phyloP scores from a whole-genome alignment of 2,329 filamentous ascomycete genomes.

The Myriosclerotinia duriaeana region DNA sequence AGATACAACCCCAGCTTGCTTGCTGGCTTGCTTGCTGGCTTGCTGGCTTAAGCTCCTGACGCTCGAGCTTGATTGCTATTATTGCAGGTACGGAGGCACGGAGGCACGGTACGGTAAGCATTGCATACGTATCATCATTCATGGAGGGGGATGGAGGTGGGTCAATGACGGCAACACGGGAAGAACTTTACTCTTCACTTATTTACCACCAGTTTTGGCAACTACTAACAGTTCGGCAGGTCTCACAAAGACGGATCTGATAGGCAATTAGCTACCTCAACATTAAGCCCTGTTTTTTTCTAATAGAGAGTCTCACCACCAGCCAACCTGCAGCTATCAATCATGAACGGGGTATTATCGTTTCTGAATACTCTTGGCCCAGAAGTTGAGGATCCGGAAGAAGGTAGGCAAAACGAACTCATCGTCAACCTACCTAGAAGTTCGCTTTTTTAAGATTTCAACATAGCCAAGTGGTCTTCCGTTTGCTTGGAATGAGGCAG shows the following conservation, averaged over 20 bases:
- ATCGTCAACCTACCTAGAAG: slow-evolving; percentile 21
- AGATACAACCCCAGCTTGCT: not conserved
- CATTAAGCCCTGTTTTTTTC: not conserved
- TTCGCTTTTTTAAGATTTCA: not conserved
- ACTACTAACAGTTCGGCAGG: not conserved
- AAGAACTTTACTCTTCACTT: not conserved
- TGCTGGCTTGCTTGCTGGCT: not conserved
- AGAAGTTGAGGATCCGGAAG: slow-evolving; percentile 57
- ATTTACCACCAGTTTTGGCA: not conserved
- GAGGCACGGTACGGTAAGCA: too few relatives aligned
- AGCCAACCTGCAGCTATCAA: not conserved
- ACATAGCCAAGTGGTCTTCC: slow-evolving; percentile 14
- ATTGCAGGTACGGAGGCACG: too few relatives aligned
- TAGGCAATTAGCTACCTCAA: not conserved
- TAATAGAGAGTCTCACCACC: not conserved
- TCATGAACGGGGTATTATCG: slow-evolving; percentile 33
- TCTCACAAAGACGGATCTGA: not conserved
- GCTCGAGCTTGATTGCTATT: too few relatives aligned
- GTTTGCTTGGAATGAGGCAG: slow-evolving; percentile 14
- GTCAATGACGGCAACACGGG: too few relatives aligned
- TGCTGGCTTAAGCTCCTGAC: too few relatives aligned
- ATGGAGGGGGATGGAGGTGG: too few relatives aligned
- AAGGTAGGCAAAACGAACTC: slow-evolving; percentile 49
- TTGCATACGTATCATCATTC: too few relatives aligned
- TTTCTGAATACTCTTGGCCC: slow-evolving; percentile 48